Base-by-base conservation (phyloP, 208 protist species). In the Angomonas ambiguus region DNA sequence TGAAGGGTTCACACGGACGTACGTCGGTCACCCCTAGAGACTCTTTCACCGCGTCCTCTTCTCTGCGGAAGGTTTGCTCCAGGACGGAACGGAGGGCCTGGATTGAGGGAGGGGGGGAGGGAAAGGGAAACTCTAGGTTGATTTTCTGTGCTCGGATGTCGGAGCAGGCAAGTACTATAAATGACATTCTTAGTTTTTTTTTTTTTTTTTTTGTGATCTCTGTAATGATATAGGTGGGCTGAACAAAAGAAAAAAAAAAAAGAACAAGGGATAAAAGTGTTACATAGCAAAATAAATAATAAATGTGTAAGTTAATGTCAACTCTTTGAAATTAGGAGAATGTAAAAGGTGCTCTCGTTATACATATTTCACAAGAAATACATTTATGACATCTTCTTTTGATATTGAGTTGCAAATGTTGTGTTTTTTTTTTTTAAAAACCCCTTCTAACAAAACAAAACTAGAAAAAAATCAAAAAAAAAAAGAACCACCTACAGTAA, bases 141-240 rank as follows among this genome's bases (percentile, higher is more conserved):
- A 94, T 69, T 69, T 91, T 93, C 45, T 88, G 72, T 18, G 69
- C 82, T 27, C 74, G 71, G 55, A 94, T 88, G 51, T 94, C 84
- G 1, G 82, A 81, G 64, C 84, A 94, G 25, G 81, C 84, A 16
- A 91, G 57, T 0, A 94, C 20, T 0, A 58, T 67, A 65, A 94
- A 91, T 13, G 73, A 70, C 83, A 83, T 80, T 1, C 11, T 62
- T 18, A 56, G 6, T 30, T 8, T 25, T 11, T 30, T 16, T 25
- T 56, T 56, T 56, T 56, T 56, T 56, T 25, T 56, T 56, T 25
- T 56, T 30, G 18, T 30, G 5, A 56, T 24, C 49, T 11, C 5
- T 56, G n/a, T 8, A 24, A 56, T 30, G 27, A 30, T 25, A 72
- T 77, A 22, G 20, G 13, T 30, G 34, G 2, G 34, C 53, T 49